A percentile compares a stretch with the other conserved stretches of the same genome.
phyloP scores from a whole-genome alignment of 75 land plant genomes.

The Sequoiadendron giganteum region DNA sequence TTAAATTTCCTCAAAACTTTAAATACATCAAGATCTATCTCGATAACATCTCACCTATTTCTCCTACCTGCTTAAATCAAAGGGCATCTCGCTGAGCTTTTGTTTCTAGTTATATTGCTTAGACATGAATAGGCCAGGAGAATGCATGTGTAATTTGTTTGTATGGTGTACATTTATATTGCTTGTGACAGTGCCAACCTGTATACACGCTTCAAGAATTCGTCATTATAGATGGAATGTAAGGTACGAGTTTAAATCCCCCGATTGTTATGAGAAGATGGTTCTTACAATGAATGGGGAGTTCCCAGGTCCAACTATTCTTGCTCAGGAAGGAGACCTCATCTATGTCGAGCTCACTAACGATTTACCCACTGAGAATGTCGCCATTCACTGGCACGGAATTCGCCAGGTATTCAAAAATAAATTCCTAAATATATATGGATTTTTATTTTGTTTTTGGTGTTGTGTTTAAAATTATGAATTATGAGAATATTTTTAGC shows the following conservation, averaged over 20 bases:
- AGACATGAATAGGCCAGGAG: no score
- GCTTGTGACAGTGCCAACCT: neutral
- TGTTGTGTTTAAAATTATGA: constrained; percentile 30
- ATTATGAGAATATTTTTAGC: neutral
- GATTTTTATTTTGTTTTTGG: neutral
- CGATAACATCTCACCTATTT: no score
- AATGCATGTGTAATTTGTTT: neutral
- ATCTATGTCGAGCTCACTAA: constrained; percentile 24
- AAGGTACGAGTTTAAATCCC: constrained; percentile 19
- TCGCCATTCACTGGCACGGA: constrained; percentile 87
- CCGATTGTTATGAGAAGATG: constrained; percentile 32
- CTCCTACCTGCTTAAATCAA: no score
- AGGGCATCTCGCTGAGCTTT: no score
- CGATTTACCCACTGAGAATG: constrained; percentile 49
- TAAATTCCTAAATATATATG: no score
- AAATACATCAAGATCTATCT: no score
- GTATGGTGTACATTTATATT: neutral
- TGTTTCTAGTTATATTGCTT: no score
- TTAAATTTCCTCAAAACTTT: no score
- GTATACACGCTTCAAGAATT: neutral
- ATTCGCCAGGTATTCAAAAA: constrained; percentile 59
- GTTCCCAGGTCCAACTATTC: constrained; percentile 33
- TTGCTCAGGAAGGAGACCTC: constrained; percentile 25
- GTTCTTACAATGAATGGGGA: constrained; percentile 34
- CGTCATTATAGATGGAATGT: constrained; percentile 22